Evolutionary conservation across 345 rosid species (phyloP), one percentile per base, ranked within the genome.

Genomic region (Melastoma malabathricum): DNA sequence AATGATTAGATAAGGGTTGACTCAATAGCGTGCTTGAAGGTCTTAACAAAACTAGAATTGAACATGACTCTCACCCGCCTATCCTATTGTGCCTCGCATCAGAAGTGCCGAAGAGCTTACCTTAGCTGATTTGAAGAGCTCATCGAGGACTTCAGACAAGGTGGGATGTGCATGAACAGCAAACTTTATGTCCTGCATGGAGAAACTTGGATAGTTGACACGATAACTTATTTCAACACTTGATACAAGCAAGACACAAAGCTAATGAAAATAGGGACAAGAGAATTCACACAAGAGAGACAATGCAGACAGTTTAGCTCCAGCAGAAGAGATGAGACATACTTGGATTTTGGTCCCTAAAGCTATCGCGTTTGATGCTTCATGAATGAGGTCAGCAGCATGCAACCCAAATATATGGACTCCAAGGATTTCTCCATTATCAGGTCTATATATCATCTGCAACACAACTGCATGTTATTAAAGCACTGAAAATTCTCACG

Each of bases 151-250:
- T 75, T 92, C 98, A 5, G 98, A 88, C 58, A 92, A 70, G 8
- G 98, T 92, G 43, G 98, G 98, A 75, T 92, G 98, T 29, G 98
- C 97, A 62, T 92, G 98, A 67, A 92, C 98, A 10, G 97, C 98
- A 45, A 74, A 64, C 68, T 81, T 92, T 27, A 92, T 72, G 61
- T 88, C 98, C 98, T 88, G 86, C 66, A 59, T 56, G 57, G 31
- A 45, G 15, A 27, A 43, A 50, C 43, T n/a, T 16, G 15, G 9
- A 22, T 12, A 27, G 20, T 56, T 25, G 20, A 2, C 6, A 17
- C 2, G 44, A 13, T 27, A 23, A 25, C 14, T 43, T 7, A 6
- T 13, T 6, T 43, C 16, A 13, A 16, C 18, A n/a, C 59, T 19
- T 9, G 18, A 53, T 49, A 45, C 46, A 16, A 27, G 41, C 14